A percentile compares a stretch with the other conserved stretches of the same genome.
phyloP scores from a whole-genome alignment of 2,329 filamentous ascomycete genomes.

The Colletotrichum orbiculare region DNA sequence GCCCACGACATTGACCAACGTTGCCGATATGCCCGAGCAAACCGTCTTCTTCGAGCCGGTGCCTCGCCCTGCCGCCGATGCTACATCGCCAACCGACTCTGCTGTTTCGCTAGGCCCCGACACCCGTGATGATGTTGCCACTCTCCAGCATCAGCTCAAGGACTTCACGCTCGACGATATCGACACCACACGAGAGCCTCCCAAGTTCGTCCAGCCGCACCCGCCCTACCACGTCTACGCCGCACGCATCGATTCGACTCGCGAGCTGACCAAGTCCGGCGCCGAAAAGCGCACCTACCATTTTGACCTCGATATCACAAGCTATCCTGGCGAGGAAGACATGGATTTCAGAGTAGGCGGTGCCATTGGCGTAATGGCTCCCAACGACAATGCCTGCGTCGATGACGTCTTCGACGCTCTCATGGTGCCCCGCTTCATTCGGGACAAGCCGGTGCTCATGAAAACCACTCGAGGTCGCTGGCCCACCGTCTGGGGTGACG shows the following conservation, averaged over 20 bases:
- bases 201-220: constrained; percentile 92
- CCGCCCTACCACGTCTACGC: constrained; percentile 92
- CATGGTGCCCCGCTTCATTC: constrained; percentile 81
- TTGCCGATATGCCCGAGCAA: constrained; percentile 79
- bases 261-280: constrained; percentile 87
- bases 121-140: constrained; percentile 45
- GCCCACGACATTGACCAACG: constrained; percentile 76
- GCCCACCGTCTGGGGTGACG: constrained; percentile 98
- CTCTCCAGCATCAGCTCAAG: constrained; percentile 38
- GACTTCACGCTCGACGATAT: constrained; percentile 54
- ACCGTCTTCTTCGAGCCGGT: constrained; percentile 77
- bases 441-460: constrained; percentile 84
- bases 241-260: constrained; percentile 84
- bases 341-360: constrained; percentile 97
- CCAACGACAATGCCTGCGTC: constrained; percentile 81
- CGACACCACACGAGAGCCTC: constrained; percentile 77
- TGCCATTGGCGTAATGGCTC: constrained; percentile 91
- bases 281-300: constrained; percentile 98
- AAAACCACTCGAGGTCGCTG: constrained; percentile 86
- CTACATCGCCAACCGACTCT: constrained; percentile 60
- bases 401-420: constrained; percentile 87
- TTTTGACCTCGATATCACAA: constrained; percentile 95
- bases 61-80: constrained; percentile 47
- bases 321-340: constrained; percentile 86
- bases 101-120: constrained; percentile 56